phyloP scores from a whole-genome alignment of 805 yeast species.

The Starmerella ratchasimensis region DNA sequence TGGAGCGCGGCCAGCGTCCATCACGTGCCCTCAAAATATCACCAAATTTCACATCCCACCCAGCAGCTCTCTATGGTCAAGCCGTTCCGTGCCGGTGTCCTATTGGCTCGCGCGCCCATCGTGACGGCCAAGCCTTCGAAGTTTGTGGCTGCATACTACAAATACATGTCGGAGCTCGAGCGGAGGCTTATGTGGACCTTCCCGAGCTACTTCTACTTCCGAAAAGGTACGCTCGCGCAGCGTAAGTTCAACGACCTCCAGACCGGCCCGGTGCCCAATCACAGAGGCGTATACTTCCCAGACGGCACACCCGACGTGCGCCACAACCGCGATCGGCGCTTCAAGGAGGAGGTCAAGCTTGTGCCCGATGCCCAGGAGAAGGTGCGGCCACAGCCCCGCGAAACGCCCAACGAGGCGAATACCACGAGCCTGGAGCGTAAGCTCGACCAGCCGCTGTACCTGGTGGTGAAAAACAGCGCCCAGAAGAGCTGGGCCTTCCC shows the following conservation, averaged over 20 bases:
- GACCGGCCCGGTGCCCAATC: conserved; percentile 55
- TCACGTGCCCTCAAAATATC: no score
- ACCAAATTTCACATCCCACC: no score
- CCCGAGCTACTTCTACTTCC: conserved; percentile 84
- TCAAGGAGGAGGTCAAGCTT: conserved; percentile 61
- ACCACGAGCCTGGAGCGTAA: conserved; percentile 59
- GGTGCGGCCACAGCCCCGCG: conserved; percentile 55
- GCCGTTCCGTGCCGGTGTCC: conserved; percentile 30
- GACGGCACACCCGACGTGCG: conserved; percentile 75
- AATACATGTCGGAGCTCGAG: conserved; percentile 76
- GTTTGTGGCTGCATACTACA: conserved; percentile 62
- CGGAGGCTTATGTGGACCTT: conserved; percentile 94
- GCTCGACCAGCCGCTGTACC: conserved; percentile 65
- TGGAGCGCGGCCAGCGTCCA: no score
- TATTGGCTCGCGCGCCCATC: conserved; percentile 71
- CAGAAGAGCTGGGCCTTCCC: conserved; percentile 95
- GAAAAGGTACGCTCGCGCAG: conserved; percentile 78
- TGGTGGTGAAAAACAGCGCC: conserved; percentile 39
- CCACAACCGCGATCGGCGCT: conserved; percentile 78
- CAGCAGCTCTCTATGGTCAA: no score
- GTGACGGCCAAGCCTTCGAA: conserved; percentile 62
- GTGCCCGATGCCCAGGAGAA: conserved; percentile 62
- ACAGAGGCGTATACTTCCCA: conserved; percentile 65
- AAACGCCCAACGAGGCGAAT: conserved; percentile 59
- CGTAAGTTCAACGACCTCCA: conserved; percentile 65